Evolutionary conservation across 495 filamentous ascomycete genomes (phyloP), one percentile per base, ranked within the genome.

Genomic region (Friedmanniomyces simplex): DNA sequence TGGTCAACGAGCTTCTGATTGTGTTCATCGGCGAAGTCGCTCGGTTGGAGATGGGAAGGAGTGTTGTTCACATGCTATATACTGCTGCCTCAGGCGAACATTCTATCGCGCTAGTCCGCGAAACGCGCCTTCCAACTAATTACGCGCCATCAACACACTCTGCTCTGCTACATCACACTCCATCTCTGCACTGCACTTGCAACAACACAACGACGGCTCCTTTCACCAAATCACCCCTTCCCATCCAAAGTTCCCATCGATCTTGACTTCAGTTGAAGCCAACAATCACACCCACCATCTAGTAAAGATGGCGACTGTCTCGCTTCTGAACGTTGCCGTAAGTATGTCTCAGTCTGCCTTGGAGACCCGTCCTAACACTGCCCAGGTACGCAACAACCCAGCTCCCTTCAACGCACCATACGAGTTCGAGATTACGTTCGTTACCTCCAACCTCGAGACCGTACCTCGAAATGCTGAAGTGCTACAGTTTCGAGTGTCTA

Each of bases 381-480:
- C 18, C 14, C 14, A 43, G 39, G 39, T 96, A 54, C 76, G 89
- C 67, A 97, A 97, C 80, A 98, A 98, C 74, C 93, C 93, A 59
- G 91, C 93, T 60, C 77, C 83, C 51, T 96, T 97, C 75, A 82
- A 79, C 51, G 85, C 86, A 61, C 80, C 88, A 30, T 98, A 97
- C 69, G 81, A 89, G 70, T 95, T 98, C 54, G 94, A 98, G 42
- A 97, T 98, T 70, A 98, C 93, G 22, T 98, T 98, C 59, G 94
- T 43, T 20, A 16, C 13, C 4, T 16, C 28, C 10, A 16, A 20
- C 14, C 39, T 13, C 18, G 5, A 20, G 4, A n/a, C 14, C 39
- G 14, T 43, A 16, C 14, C 18, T 5, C 18, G 18, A 3, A 43
- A 3, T 20, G 4, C 39, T 43, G 5, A 43, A 5, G 39, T 3